Percentiles rank a stretch among this genome's conserved stretches.
Conservation (phyloP, 1,139 yeast species). For the Pichia sp. region DNA sequence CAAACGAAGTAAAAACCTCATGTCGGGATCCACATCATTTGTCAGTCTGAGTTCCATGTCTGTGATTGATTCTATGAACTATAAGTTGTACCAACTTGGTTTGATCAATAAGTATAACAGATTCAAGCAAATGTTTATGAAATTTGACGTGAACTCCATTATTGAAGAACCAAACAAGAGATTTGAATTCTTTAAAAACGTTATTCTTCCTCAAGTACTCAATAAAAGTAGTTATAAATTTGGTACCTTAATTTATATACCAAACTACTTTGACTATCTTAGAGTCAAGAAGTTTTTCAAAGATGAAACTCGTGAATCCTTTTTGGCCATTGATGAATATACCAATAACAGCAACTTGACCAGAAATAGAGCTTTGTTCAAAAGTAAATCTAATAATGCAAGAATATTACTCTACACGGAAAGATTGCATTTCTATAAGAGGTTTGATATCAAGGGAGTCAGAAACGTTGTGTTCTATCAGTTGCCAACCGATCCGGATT, state of each 20-base stretch:
- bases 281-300: conserved; percentile 67
- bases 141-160: conserved; percentile 52
- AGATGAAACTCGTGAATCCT: conserved; percentile 50
- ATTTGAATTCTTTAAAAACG: conserved; percentile 70
- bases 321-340: conserved; percentile 76
- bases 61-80: conserved; percentile 26
- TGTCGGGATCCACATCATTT: conserved; percentile 26
- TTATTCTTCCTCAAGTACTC: conserved; percentile 60
- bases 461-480: conserved; percentile 76
- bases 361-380: conserved; percentile 61
- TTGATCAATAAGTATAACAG: conserved; percentile 47
- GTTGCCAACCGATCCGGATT: conserved; percentile 76
- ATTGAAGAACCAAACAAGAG: conserved; percentile 69
- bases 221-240: conserved; percentile 47
- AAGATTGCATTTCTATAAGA: conserved; percentile 84
- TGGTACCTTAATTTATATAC: conserved; percentile 75
- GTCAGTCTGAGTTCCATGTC: conserved; percentile 20
- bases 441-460: conserved; percentile 83
- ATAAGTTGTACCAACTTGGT: conserved; percentile 24
- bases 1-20: conserved; percentile 30
- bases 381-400: conserved; percentile 25
- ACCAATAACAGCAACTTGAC: conserved; percentile 62
- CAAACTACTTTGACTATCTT: conserved; percentile 81
- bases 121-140: conserved; percentile 64
- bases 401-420: conserved; percentile 82